These are phyloP conservation scores for Penicillium sp. DNA, from an alignment of 2,329 filamentous ascomycete species.

Conservation along the genomic window DNA sequence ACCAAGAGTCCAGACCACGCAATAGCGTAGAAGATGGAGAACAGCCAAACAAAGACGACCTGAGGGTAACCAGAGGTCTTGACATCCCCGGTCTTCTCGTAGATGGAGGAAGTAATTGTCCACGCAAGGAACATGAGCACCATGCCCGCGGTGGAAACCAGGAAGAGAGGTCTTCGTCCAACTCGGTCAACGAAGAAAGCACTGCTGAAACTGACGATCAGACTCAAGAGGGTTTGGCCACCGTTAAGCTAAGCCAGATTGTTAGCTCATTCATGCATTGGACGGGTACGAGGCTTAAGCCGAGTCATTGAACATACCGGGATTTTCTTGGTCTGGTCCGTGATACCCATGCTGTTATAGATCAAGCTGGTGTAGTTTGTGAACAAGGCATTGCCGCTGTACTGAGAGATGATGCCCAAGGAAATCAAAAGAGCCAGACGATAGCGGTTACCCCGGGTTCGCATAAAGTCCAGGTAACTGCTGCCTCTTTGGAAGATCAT, in stretches of 20 bases:
- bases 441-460: conserved; percentile 66
- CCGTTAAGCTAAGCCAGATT: conserved; percentile 47
- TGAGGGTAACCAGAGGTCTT: conserved; percentile 20
- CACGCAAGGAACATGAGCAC: conserved; percentile 55
- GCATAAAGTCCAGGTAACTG: conserved; percentile 63
- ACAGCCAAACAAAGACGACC: conserved; percentile 29
- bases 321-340: conserved; percentile 58
- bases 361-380: conserved; percentile 68
- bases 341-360: conserved; percentile 64
- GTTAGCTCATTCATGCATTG: conserved; percentile 6
- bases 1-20: conserved; percentile 32
- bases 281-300: not conserved
- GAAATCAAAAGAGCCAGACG: conserved; percentile 64
- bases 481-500: conserved; percentile 52
- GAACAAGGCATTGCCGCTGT: conserved; percentile 67
- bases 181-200: conserved; percentile 59
- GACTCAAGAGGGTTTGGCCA: conserved; percentile 62
- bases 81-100: conserved; percentile 40
- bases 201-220: conserved; percentile 59
- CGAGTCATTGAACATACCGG: conserved; percentile 40
- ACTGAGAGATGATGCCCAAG: conserved; percentile 68
- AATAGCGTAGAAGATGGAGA: conserved; percentile 35
- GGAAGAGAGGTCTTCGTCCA: conserved; percentile 60
- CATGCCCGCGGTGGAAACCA: conserved; percentile 40
- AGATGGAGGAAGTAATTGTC: conserved; percentile 52